A percentile compares a stretch with the other conserved stretches of the same genome.
Conservation (phyloP, 2,329 filamentous ascomycete species). For the Pestalotiopsis sp. region DNA sequence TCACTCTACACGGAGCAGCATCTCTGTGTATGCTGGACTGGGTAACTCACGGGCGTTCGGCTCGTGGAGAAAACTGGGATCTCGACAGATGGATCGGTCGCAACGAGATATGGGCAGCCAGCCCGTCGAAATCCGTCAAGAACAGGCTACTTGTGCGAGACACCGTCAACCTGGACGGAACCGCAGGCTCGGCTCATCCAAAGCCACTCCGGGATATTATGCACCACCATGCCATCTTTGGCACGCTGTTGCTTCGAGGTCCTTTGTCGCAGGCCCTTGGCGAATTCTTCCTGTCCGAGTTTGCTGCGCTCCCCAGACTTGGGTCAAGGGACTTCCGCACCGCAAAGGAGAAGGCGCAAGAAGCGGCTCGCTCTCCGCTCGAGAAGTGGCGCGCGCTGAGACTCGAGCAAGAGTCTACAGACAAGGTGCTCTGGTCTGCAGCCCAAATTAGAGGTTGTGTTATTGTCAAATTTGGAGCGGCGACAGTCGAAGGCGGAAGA, state of each 20-base stretch:
- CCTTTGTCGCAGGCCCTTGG: conserved; percentile 66
- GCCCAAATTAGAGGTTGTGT: conserved; percentile 81
- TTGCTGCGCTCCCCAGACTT: conserved; percentile 75
- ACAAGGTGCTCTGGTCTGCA: conserved; percentile 77
- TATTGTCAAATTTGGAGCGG: conserved; percentile 87
- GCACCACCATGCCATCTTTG: conserved; percentile 75
- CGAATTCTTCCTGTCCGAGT: conserved; percentile 78
- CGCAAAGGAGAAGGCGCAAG: conserved; percentile 48
- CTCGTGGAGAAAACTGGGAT: conserved; percentile 87
- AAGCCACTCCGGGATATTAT: conserved; percentile 62
- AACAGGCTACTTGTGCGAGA: conserved; percentile 79
- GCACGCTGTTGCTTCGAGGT: conserved; percentile 82
- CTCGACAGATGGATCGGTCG: conserved; percentile 77
- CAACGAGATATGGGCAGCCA: conserved; percentile 78
- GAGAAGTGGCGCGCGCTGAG: conserved; percentile 58
- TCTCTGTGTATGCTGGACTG: conserved; percentile 87
- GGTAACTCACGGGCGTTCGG: conserved; percentile 86
- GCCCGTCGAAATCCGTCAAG: conserved; percentile 32
- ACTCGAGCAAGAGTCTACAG: conserved; percentile 57
- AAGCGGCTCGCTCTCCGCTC: conserved; percentile 36
- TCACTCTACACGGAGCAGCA: conserved; percentile 58
- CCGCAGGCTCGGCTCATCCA: conserved; percentile 40
- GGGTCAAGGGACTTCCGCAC: conserved; percentile 77
- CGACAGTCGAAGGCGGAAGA: conserved; percentile 77
- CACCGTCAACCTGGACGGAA: conserved; percentile 72